phyloP scores from a whole-genome alignment of 805 yeast species.

The Kuraishia capsulata region DNA sequence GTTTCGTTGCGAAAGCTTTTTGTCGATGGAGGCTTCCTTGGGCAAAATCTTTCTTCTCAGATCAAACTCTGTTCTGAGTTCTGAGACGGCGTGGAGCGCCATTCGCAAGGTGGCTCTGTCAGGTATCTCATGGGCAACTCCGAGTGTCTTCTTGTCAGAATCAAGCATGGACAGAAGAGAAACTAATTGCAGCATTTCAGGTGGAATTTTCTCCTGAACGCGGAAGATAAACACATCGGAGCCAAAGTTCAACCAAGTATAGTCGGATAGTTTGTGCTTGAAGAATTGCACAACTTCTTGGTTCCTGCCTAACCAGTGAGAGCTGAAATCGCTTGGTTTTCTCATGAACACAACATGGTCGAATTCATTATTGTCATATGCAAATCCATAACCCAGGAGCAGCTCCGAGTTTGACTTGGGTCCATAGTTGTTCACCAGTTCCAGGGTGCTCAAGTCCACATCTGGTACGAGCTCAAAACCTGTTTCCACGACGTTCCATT shows the following conservation, averaged over 20 bases:
- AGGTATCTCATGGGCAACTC: too few relatives aligned
- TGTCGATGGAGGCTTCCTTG: neutral
- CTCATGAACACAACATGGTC: constrained; percentile 55
- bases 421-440: constrained; percentile 78
- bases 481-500: constrained; percentile 40
- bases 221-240: neutral
- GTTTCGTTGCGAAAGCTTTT: neutral
- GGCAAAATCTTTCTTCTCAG: neutral
- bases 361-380: constrained; percentile 42
- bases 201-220: neutral
- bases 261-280: neutral
- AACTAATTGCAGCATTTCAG: neutral
- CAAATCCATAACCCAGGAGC: constrained; percentile 76
- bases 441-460: constrained; percentile 14
- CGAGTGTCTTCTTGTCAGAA: neutral
- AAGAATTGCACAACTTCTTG: neutral
- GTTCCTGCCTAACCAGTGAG: constrained; percentile 1
- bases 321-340: constrained; percentile 27
- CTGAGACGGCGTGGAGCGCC: neutral
- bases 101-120: neutral
- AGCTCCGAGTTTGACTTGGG: constrained; percentile 81
- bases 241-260: neutral
- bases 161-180: neutral
- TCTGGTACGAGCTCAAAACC: constrained; percentile 6
- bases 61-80: neutral